A percentile compares a stretch with the other conserved stretches of the same genome.
These are phyloP conservation scores for Colletotrichum liaoningense DNA, from an alignment of 2,329 filamentous ascomycete species.

Conservation along the genomic window DNA sequence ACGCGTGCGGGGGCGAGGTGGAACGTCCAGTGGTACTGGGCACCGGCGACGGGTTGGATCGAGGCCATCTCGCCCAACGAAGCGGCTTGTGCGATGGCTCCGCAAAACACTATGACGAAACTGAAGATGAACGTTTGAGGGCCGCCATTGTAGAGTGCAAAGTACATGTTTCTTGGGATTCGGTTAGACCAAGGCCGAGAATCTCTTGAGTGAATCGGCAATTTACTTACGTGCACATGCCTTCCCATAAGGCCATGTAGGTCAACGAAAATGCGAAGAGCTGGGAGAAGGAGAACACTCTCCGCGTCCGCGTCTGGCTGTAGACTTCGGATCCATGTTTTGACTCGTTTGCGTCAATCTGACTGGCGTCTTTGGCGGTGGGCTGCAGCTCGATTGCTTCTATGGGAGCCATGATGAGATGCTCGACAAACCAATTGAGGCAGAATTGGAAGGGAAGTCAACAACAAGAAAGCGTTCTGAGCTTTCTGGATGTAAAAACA, in stretches of 20 bases:
- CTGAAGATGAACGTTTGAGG: slow-evolving; percentile 22
- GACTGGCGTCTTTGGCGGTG: not conserved
- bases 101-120: slow-evolving; percentile 13
- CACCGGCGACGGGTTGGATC: slow-evolving; percentile 11
- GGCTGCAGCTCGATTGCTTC: slow-evolving; percentile 11
- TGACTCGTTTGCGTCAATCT: slow-evolving; percentile 1
- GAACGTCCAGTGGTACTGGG: slow-evolving; percentile 13
- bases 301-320: slow-evolving; percentile 7
- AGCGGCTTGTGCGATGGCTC: slow-evolving; percentile 14
- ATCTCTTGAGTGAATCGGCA: not conserved
- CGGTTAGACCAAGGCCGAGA: too few relatives aligned
- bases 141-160: slow-evolving; percentile 10
- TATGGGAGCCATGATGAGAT: not conserved
- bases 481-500: not conserved
- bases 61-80: slow-evolving; percentile 17
- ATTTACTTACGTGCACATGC: slow-evolving; percentile 20
- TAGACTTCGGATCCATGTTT: slow-evolving; percentile 18
- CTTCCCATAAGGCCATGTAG: slow-evolving; percentile 15
- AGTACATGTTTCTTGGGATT: slow-evolving; percentile 12
- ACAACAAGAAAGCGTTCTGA: not conserved
- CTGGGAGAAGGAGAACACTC: slow-evolving; percentile 16
- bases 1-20: not conserved
- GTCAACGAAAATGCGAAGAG: slow-evolving; percentile 15
- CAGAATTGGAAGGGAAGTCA: not conserved
- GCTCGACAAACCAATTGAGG: not conserved